Base-by-base conservation (phyloP, 2,329 filamentous ascomycete genomes). In the Fusarium sp. region DNA sequence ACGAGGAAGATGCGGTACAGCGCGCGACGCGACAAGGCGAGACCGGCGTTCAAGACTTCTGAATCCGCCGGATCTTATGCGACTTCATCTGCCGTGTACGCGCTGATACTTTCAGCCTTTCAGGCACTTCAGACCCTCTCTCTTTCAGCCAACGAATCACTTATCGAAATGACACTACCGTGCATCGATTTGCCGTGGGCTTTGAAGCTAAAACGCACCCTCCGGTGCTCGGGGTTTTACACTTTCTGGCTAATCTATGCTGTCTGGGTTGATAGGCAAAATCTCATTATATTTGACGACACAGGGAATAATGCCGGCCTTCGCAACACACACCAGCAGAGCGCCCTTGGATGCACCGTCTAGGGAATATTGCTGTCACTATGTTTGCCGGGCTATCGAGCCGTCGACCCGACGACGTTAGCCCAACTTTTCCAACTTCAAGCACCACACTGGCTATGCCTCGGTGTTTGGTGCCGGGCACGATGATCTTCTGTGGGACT, bases 1-100 rank as follows among this genome's bases (percentile, higher is more conserved):
- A 72, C 11, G 73, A 72, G 7, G 9, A 72, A 7, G 8, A 32
- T 4, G 29, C 27, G 15, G 48, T 36, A 17, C 70, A 48, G 19
- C 70, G 41, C 25, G 15, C 33, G 6, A 9, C 44, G 21, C 65
- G 77, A 38, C 59, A 70, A 33, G 88, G 88, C 3, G 86, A 92
- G 74, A 92, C 89, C 17, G 89, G 89, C 0, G 74, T 92, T 19
- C 89, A 91, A 68, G 89, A 92, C 71, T 92, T 86, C 69, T 92
- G 73, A 82, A 17, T 46, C 45, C 27, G 43, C 25, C 35, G 44
- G 17, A 29, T 32, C 17, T 21, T 25, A 13, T 17, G n/a, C 25
- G 9, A 38, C 27, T 31, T 17, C 39, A 32, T 41, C 23, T 33
- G 19, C 37, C 32, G 44, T 27, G 23, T 9, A 21, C 14, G 14